Evolutionary conservation across 2,329 filamentous ascomycete genomes (phyloP), one percentile per base, ranked within the genome.

Genomic region (Pestalotiopsis sp.): DNA sequence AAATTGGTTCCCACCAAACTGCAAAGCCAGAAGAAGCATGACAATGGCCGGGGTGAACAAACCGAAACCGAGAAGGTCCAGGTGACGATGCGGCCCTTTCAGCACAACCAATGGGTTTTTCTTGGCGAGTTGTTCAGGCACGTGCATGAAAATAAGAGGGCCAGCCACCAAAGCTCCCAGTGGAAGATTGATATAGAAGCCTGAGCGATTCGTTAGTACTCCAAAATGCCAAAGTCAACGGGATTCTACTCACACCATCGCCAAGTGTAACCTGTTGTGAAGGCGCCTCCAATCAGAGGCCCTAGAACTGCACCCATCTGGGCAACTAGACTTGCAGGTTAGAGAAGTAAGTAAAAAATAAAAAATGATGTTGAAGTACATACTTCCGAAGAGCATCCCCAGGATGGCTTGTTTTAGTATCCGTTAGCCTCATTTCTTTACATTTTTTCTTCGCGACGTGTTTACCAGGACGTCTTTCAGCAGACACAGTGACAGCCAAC

Each of bases 101-200:
- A 57, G 5, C 2, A 57, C 55, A 5, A n/a, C 20, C 17, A 22
- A 22, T 5, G 24, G 24, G 20, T 22, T 13, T 6, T 22, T 26
- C 55, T 57, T 57, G 17, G 5, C 20, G 3, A 57, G 4, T 3
- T 57, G 55, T 1, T 57, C 55, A n/a, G 55, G 55, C 4, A 57
- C 20, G 20, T 26, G 55, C 24, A 57, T 14, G 11, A 57, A 20
- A 22, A 57, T 13, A 22, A 57, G 55, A 14, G 55, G 55, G 5
- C 17, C 20, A 7, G 55, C 20, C 4, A 57, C 55, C 24, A 57
- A 17, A 26, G 55, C 61, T 26, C 61, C 61, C 7, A 52, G 14
- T n/a, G 69, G 69, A 22, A 71, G 62, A 60, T 71, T 71, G 66
- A 71, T 66, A 56, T 67, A 71, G 66, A 74, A 71, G 39, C 69